Evolutionary conservation across 768 basidiomycete species (phyloP).

Genomic region (Fistulinella prunicolor): DNA sequence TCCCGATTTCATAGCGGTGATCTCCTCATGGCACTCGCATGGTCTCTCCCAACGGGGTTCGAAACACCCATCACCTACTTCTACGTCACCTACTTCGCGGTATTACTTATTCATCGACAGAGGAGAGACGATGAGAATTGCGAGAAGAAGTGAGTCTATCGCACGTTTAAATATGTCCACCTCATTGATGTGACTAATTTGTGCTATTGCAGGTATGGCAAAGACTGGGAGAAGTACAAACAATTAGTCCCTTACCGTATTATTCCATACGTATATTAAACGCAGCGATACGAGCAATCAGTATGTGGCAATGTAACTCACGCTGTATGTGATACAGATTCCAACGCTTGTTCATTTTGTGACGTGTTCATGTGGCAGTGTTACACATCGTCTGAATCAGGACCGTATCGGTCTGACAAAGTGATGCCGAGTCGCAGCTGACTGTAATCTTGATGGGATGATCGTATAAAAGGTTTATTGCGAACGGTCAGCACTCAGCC

Average conservation of each 20-base stretch:
- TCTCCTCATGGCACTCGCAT: constrained; percentile 84
- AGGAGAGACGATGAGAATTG: constrained; percentile 90
- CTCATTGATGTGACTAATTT: background rate
- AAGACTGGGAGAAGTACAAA: constrained; percentile 92
- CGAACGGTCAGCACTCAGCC: too few relatives aligned
- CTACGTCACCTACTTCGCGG: constrained; percentile 84
- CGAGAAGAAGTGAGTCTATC: constrained; percentile 68
- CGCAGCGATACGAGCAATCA: background rate
- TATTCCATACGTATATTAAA: constrained; percentile 76
- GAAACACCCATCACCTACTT: constrained; percentile 94
- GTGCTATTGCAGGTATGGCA: constrained; percentile 64
- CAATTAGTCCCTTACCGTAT: constrained; percentile 82
- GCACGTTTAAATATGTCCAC: background rate
- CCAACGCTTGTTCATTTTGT: too few relatives aligned
- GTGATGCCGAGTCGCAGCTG: too few relatives aligned
- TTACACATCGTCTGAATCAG: too few relatives aligned
- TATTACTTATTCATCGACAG: constrained; percentile 90
- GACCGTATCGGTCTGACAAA: too few relatives aligned
- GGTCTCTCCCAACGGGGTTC: constrained; percentile 93
- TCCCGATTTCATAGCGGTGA: constrained; percentile 55
- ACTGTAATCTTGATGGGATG: too few relatives aligned
- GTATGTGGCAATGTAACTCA: background rate
- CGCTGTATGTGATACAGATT: too few relatives aligned
- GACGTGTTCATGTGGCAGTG: too few relatives aligned
- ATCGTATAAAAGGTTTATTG: too few relatives aligned